Conservation (phyloP, 768 basidiomycete species). For the Termitomyces titanicus region DNA sequence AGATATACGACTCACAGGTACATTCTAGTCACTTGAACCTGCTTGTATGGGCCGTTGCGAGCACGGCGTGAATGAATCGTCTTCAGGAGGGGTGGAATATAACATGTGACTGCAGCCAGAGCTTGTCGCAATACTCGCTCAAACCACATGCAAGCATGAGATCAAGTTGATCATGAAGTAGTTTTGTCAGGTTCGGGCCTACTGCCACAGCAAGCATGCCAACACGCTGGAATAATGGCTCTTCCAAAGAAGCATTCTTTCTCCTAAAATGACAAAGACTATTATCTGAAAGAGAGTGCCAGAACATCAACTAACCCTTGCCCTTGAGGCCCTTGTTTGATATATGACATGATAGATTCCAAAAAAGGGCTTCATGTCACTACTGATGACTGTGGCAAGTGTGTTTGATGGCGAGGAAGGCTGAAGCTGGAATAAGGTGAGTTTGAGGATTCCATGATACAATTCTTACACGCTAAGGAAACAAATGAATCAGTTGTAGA, state of each 20-base stretch:
- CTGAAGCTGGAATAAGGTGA: conserved; percentile 40
- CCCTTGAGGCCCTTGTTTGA: conserved; percentile 84
- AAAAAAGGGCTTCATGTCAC: conserved; percentile 96
- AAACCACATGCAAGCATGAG: conserved; percentile 94
- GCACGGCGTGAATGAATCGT: too few species aligned
- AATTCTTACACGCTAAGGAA: conserved; percentile 30
- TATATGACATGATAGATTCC: conserved; percentile 83
- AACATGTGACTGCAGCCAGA: conserved; percentile 75
- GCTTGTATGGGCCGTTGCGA: too few species aligned
- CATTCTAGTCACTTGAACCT: conserved; percentile 8
- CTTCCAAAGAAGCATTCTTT: conserved; percentile 91
- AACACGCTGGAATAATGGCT: conserved; percentile 96
- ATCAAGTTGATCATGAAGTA: conserved; percentile 94
- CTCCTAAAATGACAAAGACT: conserved; percentile 41
- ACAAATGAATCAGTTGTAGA: neutral
- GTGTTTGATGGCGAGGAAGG: conserved; percentile 95
- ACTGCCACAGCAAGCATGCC: conserved; percentile 95
- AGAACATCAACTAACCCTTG: conserved; percentile 58
- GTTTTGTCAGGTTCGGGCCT: conserved; percentile 92
- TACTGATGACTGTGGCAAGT: conserved; percentile 87
- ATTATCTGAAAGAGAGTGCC: neutral
- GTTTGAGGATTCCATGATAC: conserved; percentile 6
- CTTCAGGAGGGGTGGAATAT: conserved; percentile 86
- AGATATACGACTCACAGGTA: conserved; percentile 41
- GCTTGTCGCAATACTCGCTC: conserved; percentile 83